A percentile compares a stretch with the other conserved stretches of the same genome.
Evolutionary conservation across 768 basidiomycete genomes (phyloP).

Genomic region (Mycena chlorophos): DNA sequence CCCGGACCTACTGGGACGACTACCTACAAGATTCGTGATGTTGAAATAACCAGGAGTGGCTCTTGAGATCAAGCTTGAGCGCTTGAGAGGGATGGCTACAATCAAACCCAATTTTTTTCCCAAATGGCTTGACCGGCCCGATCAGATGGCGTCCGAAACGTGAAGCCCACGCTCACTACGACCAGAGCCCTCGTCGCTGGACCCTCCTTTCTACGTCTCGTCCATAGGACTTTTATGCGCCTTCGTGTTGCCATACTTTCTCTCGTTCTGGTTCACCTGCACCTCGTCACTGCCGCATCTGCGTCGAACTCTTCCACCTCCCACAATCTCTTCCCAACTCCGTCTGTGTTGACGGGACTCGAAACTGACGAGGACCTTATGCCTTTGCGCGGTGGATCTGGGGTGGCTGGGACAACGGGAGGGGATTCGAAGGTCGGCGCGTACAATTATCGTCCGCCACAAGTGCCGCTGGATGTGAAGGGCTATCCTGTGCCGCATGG

Average conservation of each 20-base stretch:
- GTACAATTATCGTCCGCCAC: constrained; percentile 33
- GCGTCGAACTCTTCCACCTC: neutral
- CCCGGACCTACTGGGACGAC: constrained; percentile 44
- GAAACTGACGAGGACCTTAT: constrained; percentile 10
- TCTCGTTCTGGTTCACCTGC: constrained; percentile 2
- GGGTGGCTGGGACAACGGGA: too few relatives aligned
- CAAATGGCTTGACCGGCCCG: neutral
- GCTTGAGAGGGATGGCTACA: neutral
- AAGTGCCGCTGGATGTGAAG: constrained; percentile 57
- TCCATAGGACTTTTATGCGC: neutral
- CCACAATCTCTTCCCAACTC: neutral
- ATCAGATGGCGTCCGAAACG: neutral
- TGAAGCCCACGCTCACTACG: neutral
- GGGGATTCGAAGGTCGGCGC: too few relatives aligned
- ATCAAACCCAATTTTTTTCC: neutral
- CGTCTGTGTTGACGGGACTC: neutral
- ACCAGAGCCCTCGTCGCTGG: too few relatives aligned
- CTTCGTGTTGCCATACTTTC: constrained; percentile 3
- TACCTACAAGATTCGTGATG: constrained; percentile 43
- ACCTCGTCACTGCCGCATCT: constrained; percentile 3
- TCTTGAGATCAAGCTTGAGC: constrained; percentile 25
- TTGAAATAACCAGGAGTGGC: constrained; percentile 39
- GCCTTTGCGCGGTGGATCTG: constrained; percentile 20
- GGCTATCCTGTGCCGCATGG: constrained; percentile 57
- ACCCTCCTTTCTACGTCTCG: neutral